Evolutionary conservation across 2,329 filamentous ascomycete species (phyloP).

Genomic region (Talaromyces sp.): DNA sequence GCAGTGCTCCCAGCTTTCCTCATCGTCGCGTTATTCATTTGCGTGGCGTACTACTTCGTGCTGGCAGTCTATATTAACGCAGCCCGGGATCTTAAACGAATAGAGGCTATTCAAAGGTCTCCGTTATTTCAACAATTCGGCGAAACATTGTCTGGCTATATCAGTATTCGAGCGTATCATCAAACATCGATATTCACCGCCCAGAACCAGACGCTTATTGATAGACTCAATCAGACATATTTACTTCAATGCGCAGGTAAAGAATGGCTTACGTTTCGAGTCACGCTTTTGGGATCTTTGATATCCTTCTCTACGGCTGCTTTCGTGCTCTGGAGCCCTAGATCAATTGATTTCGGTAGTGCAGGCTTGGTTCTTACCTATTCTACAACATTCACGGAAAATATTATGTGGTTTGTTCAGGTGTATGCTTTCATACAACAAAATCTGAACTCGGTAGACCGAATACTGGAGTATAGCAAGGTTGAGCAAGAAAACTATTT

Average conservation of each 20-base stretch:
- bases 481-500: neutral
- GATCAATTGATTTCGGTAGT: neutral
- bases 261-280: neutral
- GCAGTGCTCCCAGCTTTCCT: neutral
- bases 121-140: conserved; percentile 8
- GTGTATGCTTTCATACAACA: conserved; percentile 4
- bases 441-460: conserved; percentile 12
- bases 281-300: neutral
- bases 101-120: conserved; percentile 5
- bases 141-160: neutral
- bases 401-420: conserved; percentile 9
- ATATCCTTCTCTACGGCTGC: conserved; percentile 6
- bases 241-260: conserved; percentile 6
- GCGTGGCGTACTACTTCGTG: conserved; percentile 1
- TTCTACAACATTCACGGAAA: neutral
- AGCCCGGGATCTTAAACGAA: conserved; percentile 5
- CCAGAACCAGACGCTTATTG: neutral
- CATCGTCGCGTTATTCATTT: neutral
- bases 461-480: neutral
- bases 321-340: neutral
- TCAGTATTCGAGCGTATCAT: conserved; percentile 8
- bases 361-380: conserved; percentile 7
- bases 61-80: neutral
- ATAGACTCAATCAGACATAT: conserved; percentile 5
- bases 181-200: neutral